A percentile compares a stretch with the other conserved stretches of the same genome.
Evolutionary conservation across 106 monocot species (phyloP).

Genomic region (Alisma plantagoaquatica): DNA sequence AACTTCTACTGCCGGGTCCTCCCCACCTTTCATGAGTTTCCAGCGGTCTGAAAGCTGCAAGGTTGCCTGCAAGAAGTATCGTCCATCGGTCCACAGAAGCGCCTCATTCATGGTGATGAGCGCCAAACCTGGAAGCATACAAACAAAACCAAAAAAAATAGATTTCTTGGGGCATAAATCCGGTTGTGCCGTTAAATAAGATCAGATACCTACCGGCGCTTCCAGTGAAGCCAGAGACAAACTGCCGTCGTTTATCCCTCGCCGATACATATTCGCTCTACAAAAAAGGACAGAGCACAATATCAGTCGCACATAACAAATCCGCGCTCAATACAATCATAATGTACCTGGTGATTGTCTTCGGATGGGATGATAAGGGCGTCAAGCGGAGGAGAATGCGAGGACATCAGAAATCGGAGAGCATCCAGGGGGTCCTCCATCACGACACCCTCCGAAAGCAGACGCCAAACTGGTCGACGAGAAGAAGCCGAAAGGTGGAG

Average conservation of each 20-base stretch:
- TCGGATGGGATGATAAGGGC: constrained; percentile 90
- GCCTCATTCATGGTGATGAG: constrained; percentile 74
- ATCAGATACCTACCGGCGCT: constrained; percentile 59
- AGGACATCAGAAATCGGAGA: constrained; percentile 68
- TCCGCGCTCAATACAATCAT: neutral
- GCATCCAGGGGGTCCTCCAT: constrained; percentile 62
- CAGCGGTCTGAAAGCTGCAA: constrained; percentile 66
- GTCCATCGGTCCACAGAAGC: constrained; percentile 89
- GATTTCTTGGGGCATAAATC: no score
- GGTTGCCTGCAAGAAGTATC: constrained; percentile 91
- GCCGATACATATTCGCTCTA: constrained; percentile 96
- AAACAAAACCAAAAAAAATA: neutral
- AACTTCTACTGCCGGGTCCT: constrained; percentile 64
- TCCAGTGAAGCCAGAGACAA: constrained; percentile 88
- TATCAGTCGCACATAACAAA: neutral
- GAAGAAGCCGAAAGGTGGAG: neutral
- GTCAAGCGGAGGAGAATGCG: constrained; percentile 76
- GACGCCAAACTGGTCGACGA: neutral
- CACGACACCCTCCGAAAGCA: neutral
- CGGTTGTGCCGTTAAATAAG: neutral
- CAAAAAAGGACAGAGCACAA: neutral
- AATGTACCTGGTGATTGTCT: constrained; percentile 97
- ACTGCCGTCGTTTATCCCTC: constrained; percentile 76
- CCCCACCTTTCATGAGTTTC: constrained; percentile 82
- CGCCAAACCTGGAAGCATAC: constrained; percentile 66